These are phyloP conservation scores for Botrytis byssoidea DNA, from an alignment of 2,329 filamentous ascomycete genomes.

Conservation along the genomic window DNA sequence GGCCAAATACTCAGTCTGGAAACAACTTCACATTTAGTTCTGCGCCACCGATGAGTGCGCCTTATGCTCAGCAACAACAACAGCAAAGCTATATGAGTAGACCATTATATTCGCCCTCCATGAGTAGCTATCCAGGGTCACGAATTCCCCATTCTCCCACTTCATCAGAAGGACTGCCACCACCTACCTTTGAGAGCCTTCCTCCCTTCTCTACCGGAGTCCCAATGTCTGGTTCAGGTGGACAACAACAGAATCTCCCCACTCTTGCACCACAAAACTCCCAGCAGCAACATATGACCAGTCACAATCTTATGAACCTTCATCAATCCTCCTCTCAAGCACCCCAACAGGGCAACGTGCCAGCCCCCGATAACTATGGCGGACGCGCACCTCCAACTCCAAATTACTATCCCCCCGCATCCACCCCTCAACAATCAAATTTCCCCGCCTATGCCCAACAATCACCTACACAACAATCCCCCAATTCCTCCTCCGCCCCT, in stretches of 20 bases:
- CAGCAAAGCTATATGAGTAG: constrained; percentile 45
- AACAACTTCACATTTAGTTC: constrained; percentile 56
- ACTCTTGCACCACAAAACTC: constrained; percentile 41
- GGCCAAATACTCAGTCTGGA: constrained; percentile 48
- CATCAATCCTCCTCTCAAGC: constrained; percentile 50
- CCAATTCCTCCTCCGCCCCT: constrained; percentile 42
- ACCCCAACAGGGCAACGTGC: constrained; percentile 53
- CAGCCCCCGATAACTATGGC: constrained; percentile 57
- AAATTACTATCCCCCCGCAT: constrained; percentile 55
- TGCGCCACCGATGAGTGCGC: constrained; percentile 41
- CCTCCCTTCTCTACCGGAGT: constrained; percentile 62
- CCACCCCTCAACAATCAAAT: constrained; percentile 48
- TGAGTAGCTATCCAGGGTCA: constrained; percentile 48
- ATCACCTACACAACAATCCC: constrained; percentile 49
- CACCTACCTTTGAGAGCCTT: constrained; percentile 65
- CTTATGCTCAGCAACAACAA: constrained; percentile 31
- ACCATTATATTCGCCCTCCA: constrained; percentile 57
- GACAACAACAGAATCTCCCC: constrained; percentile 40
- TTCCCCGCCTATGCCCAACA: constrained; percentile 50
- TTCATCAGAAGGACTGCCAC: constrained; percentile 60
- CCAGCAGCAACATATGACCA: constrained; percentile 41
- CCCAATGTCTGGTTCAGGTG: constrained; percentile 52
- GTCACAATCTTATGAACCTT: constrained; percentile 48
- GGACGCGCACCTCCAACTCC: constrained; percentile 56
- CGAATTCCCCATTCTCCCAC: constrained; percentile 59